These are phyloP conservation scores for Colletotrichum sp. DNA, from an alignment of 2,329 filamentous ascomycete genomes.

Conservation along the genomic window DNA sequence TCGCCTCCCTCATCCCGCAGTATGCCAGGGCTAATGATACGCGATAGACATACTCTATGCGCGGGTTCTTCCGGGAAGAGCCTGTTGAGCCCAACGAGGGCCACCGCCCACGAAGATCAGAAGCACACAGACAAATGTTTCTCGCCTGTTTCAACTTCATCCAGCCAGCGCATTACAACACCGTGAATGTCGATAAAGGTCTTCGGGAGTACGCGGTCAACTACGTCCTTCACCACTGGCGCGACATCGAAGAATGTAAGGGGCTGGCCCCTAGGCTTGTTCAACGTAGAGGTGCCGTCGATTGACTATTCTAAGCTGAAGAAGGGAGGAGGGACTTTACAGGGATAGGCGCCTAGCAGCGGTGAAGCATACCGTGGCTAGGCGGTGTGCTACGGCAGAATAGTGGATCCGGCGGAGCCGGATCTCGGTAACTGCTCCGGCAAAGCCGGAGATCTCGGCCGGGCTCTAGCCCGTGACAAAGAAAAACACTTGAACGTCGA, in stretches of 20 bases:
- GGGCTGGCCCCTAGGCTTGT: too few relatives aligned
- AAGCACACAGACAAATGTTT: conserved; percentile 28
- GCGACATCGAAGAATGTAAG: conserved; percentile 1
- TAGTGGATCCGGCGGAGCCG: too few relatives aligned
- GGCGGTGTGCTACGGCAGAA: too few relatives aligned
- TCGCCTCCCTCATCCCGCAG: neutral
- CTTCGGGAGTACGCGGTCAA: conserved; percentile 17
- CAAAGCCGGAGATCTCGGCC: too few relatives aligned
- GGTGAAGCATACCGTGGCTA: too few relatives aligned
- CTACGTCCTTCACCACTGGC: conserved; percentile 23
- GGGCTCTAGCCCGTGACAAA: too few relatives aligned
- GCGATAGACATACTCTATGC: conserved; percentile 36
- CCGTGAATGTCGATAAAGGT: neutral
- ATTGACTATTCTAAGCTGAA: too few relatives aligned
- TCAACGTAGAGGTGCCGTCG: too few relatives aligned
- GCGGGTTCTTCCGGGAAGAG: conserved; percentile 26
- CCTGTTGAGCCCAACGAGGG: neutral
- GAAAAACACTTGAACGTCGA: conserved; percentile 14
- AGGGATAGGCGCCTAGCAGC: too few relatives aligned
- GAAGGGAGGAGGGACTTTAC: too few relatives aligned
- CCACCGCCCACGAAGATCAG: conserved; percentile 16
- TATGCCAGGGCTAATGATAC: neutral
- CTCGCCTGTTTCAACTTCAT: conserved; percentile 20
- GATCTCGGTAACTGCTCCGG: too few relatives aligned
- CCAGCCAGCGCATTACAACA: neutral